phyloP scores from a whole-genome alignment of 1,284 basidiomycete genomes.

The Sanghuangporus sanghuang region DNA sequence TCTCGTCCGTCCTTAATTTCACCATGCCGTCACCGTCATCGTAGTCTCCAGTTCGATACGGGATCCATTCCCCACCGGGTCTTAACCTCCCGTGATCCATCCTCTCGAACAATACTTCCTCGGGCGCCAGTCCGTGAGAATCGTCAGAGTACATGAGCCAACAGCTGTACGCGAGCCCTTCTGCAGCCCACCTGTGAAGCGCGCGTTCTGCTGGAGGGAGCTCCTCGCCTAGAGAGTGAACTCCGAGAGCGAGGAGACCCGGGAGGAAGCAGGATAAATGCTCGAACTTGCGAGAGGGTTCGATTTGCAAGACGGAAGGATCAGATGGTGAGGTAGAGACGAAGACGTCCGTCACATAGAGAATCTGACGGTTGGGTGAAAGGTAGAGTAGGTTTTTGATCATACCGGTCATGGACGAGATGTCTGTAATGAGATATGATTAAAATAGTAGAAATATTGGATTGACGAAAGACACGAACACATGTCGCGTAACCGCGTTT shows the following conservation, averaged over 20 bases:
- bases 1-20: conserved; percentile 20
- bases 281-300: conserved; percentile 54
- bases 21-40: background rate
- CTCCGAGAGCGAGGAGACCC: conserved; percentile 71
- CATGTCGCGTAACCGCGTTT: conserved; percentile 53
- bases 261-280: conserved; percentile 78
- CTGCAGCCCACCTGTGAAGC: conserved; percentile 60
- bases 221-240: conserved; percentile 39
- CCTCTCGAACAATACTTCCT: conserved; percentile 41
- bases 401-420: conserved; percentile 55
- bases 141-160: conserved; percentile 62
- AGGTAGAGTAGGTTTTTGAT: conserved; percentile 63
- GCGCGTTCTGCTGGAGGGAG: conserved; percentile 27
- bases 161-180: conserved; percentile 65
- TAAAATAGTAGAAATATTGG: background rate
- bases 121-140: conserved; percentile 56
- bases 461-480: conserved; percentile 39
- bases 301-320: background rate
- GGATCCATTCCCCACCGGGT: conserved; percentile 6
- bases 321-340: background rate
- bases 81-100: background rate
- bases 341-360: conserved; percentile 59
- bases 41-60: background rate
- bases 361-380: conserved; percentile 55
- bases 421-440: conserved; percentile 37